These are phyloP conservation scores for Diaporthe sp. DNA, from an alignment of 2,329 filamentous ascomycete species.

Conservation along the genomic window DNA sequence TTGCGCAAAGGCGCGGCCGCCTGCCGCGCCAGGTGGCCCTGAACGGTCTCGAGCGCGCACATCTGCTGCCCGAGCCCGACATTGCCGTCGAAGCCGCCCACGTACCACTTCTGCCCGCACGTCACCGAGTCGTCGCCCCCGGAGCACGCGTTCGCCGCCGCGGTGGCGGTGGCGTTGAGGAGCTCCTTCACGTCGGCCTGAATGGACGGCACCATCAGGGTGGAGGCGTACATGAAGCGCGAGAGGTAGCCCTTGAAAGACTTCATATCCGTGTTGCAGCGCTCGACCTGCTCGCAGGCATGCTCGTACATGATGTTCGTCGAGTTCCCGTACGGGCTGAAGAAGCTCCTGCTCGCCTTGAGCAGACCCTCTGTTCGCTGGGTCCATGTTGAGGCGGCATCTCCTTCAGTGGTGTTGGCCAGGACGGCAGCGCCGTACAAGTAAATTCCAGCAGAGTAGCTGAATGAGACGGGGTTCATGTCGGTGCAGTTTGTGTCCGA, in stretches of 20 bases:
- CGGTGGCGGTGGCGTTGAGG: constrained; percentile 66
- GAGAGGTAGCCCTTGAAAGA: constrained; percentile 79
- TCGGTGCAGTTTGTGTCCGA: constrained; percentile 66
- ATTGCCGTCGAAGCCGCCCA: constrained; percentile 67
- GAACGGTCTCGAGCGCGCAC: constrained; percentile 74
- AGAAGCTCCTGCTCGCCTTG: constrained; percentile 65
- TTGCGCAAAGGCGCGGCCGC: constrained; percentile 62
- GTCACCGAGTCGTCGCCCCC: constrained; percentile 65
- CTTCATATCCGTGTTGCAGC: constrained; percentile 75
- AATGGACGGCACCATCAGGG: constrained; percentile 70
- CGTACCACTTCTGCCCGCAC: constrained; percentile 76
- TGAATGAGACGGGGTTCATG: constrained; percentile 71
- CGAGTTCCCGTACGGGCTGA: constrained; percentile 64
- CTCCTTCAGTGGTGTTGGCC: constrained; percentile 75
- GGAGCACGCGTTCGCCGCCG: constrained; percentile 70
- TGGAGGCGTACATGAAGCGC: constrained; percentile 73
- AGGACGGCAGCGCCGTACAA: constrained; percentile 75
- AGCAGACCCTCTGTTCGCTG: constrained; percentile 67
- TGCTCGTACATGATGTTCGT: constrained; percentile 75
- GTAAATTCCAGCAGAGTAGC: constrained; percentile 76
- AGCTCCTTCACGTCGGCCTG: constrained; percentile 60
- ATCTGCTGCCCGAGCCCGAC: constrained; percentile 74
- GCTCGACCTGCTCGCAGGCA: constrained; percentile 71
- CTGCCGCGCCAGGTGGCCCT: constrained; percentile 66
- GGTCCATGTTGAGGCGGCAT: constrained; percentile 66